Evolutionary conservation across 1,139 yeast genomes (phyloP).

Genomic region (Zygotorulaspora mrakii): DNA sequence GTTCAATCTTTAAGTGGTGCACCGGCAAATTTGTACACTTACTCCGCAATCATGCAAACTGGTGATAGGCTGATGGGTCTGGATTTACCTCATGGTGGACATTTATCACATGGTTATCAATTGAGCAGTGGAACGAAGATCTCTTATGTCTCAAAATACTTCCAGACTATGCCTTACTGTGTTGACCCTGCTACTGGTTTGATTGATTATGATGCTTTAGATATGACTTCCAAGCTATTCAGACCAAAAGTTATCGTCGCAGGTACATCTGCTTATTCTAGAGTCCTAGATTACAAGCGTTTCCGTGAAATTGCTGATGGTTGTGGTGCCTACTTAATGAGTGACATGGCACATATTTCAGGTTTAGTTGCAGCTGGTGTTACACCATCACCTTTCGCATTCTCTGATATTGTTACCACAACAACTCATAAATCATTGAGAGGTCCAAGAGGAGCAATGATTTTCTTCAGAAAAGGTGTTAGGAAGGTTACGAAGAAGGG

Average conservation of each 20-base stretch:
- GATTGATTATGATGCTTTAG: slow-evolving; percentile 87
- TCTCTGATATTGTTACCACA: slow-evolving; percentile 93
- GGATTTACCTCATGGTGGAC: slow-evolving; percentile 97
- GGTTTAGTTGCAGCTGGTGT: slow-evolving; percentile 93
- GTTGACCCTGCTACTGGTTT: slow-evolving; percentile 80
- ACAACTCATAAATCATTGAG: slow-evolving; percentile 96
- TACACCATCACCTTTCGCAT: slow-evolving; percentile 87
- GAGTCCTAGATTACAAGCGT: slow-evolving; percentile 85
- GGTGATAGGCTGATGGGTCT: slow-evolving; percentile 96
- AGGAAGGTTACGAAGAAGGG: slow-evolving; percentile 82
- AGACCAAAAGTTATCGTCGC: slow-evolving; percentile 95
- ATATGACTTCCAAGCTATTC: slow-evolving; percentile 76
- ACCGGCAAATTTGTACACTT: slow-evolving; percentile 92
- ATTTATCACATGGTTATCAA: slow-evolving; percentile 93
- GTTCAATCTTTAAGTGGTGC: slow-evolving; percentile 94
- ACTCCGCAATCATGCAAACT: slow-evolving; percentile 84
- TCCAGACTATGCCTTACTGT: slow-evolving; percentile 96
- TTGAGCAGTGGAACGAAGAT: slow-evolving; percentile 76
- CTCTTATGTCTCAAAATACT: slow-evolving; percentile 85
- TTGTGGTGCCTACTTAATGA: slow-evolving; percentile 86
- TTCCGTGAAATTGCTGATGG: slow-evolving; percentile 86
- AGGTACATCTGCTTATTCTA: slow-evolving; percentile 94
- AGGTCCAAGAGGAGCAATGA: slow-evolving; percentile 99
- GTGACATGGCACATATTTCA: slow-evolving; percentile 96
- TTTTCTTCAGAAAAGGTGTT: slow-evolving; percentile 90